A percentile compares a stretch with the other conserved stretches of the same genome.
Evolutionary conservation across 148 eudicot species (phyloP).

Genomic region (Heliosperma pusillum): DNA sequence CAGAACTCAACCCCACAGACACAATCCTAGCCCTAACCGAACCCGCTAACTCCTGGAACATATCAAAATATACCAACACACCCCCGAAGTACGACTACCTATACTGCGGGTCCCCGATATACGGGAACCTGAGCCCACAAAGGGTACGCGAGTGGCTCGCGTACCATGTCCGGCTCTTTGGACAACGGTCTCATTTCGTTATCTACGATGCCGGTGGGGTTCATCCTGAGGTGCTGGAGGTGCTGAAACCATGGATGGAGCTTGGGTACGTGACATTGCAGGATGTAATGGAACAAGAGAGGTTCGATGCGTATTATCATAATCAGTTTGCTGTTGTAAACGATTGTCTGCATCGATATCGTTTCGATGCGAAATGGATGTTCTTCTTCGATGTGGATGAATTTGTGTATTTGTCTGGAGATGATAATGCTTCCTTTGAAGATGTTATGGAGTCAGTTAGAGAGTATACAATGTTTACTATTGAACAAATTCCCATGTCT

Average conservation of each 20-base stretch:
- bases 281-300: slow-evolving; percentile 1
- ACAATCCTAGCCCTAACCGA: slow-evolving; percentile 45
- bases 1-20: slow-evolving; percentile 25
- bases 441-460: slow-evolving; percentile 44
- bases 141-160: slow-evolving; percentile 78
- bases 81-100: slow-evolving; percentile 28
- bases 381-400: slow-evolving; percentile 6
- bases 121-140: slow-evolving; percentile 60
- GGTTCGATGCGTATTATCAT: slow-evolving; percentile 17
- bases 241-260: slow-evolving; percentile 20
- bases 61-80: background rate
- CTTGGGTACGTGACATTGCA: slow-evolving; percentile 3
- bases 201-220: slow-evolving; percentile 78
- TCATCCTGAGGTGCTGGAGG: slow-evolving; percentile 42
- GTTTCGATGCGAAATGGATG: slow-evolving; percentile 4
- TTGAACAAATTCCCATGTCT: slow-evolving; percentile 69
- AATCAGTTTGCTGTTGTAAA: slow-evolving; percentile 10
- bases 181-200: slow-evolving; percentile 59
- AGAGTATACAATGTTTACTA: slow-evolving; percentile 49
- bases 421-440: slow-evolving; percentile 20
- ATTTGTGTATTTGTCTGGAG: slow-evolving; percentile 1
- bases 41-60: slow-evolving; percentile 21
- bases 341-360: slow-evolving; percentile 13
- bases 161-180: slow-evolving; percentile 60
- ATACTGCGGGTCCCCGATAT: slow-evolving; percentile 69